Conservation (phyloP, 176 grass and related monocot species). For the Eleusine coracana region DNA sequence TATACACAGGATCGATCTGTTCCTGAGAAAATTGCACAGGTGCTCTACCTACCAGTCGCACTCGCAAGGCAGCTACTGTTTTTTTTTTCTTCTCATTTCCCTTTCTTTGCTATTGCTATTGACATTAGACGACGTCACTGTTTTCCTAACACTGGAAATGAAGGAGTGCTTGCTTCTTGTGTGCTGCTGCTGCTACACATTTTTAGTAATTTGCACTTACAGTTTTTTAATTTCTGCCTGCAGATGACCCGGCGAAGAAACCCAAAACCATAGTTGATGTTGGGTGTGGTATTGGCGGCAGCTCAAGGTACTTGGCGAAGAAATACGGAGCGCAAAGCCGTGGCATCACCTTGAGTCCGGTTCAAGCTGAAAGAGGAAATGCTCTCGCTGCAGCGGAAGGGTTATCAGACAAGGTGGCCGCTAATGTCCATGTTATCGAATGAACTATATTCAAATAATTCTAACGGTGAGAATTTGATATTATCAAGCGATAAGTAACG, state of each 20-base stretch:
- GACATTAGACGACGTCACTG: background rate
- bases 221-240: background rate
- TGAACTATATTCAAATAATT: background rate
- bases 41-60: background rate
- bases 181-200: background rate
- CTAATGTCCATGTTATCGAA: background rate
- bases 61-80: background rate
- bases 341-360: constrained; percentile 87
- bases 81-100: too few relatives aligned
- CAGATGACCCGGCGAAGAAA: constrained; percentile 65
- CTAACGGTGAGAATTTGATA: background rate
- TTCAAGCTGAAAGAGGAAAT: constrained; percentile 84
- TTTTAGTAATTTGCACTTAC: background rate
- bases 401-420: constrained; percentile 67
- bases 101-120: too few relatives aligned
- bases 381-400: constrained; percentile 58
- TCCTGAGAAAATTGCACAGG: too few relatives aligned
- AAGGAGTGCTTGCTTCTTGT: background rate
- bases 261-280: constrained; percentile 81
- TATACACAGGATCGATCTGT: too few relatives aligned
- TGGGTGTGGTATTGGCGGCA: constrained; percentile 91
- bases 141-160: background rate
- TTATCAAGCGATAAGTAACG: background rate
- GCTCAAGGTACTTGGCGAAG: constrained; percentile 87
- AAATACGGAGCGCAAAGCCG: constrained; percentile 78